These are phyloP conservation scores for Phoma herbarum DNA, from an alignment of 2,329 filamentous ascomycete species.

Conservation along the genomic window DNA sequence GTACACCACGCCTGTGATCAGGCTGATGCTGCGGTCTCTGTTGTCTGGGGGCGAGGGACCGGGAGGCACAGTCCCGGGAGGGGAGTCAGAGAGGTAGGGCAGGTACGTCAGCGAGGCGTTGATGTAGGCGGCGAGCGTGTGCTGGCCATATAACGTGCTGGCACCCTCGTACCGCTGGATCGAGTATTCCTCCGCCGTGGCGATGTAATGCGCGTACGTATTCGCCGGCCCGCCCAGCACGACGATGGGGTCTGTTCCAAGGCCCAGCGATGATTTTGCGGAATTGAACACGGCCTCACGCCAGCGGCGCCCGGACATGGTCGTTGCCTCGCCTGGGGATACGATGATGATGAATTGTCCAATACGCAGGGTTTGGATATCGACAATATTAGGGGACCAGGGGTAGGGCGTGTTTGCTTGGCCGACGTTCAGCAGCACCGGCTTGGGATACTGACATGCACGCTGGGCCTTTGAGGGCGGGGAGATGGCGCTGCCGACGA, in stretches of 20 bases:
- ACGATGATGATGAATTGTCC: constrained; percentile 87
- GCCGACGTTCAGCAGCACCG: constrained; percentile 87
- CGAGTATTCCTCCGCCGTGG: constrained; percentile 80
- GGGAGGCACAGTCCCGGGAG: constrained; percentile 45
- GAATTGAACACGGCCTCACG: constrained; percentile 57
- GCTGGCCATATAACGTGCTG: constrained; percentile 84
- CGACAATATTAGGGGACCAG: constrained; percentile 92
- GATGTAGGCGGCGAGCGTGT: constrained; percentile 86
- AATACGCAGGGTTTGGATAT: constrained; percentile 84
- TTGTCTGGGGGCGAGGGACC: constrained; percentile 81
- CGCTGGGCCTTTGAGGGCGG: constrained; percentile 74
- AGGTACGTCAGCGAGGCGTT: constrained; percentile 81
- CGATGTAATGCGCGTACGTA: constrained; percentile 84
- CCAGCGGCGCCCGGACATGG: constrained; percentile 92
- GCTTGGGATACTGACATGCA: constrained; percentile 81
- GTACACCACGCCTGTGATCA: constrained; percentile 80
- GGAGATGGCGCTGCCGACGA: constrained; percentile 77
- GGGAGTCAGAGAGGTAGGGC: constrained; percentile 65
- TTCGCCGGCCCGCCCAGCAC: constrained; percentile 90
- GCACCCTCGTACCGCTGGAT: constrained; percentile 96
- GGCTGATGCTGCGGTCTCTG: constrained; percentile 75
- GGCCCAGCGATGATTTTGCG: constrained; percentile 27
- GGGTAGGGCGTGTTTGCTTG: constrained; percentile 79
- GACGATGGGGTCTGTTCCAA: constrained; percentile 61
- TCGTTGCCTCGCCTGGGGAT: constrained; percentile 86